Conservation (phyloP, 495 filamentous ascomycete genomes). For the Cladorrhinum samala region DNA sequence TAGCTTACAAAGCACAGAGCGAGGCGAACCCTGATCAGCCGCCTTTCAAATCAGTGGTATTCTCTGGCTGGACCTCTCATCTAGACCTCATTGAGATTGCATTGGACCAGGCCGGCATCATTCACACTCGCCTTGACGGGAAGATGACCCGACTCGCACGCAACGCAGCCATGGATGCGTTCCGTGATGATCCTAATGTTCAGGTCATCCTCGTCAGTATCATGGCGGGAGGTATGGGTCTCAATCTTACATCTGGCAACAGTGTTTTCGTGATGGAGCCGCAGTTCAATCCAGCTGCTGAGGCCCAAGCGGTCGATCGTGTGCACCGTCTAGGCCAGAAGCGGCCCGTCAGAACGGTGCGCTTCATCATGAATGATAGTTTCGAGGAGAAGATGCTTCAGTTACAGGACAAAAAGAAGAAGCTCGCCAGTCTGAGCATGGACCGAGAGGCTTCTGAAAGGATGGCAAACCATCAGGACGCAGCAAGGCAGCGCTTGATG, state of each 20-base stretch:
- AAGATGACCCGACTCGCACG: slow-evolving; percentile 71
- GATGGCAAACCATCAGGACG: slow-evolving; percentile 67
- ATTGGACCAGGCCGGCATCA: slow-evolving; percentile 58
- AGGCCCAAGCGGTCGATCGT: slow-evolving; percentile 90
- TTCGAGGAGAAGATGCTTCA: slow-evolving; percentile 93
- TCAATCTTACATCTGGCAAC: slow-evolving; percentile 82
- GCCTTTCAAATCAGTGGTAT: slow-evolving; percentile 85
- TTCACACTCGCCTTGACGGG: slow-evolving; percentile 79
- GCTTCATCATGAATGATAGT: slow-evolving; percentile 82
- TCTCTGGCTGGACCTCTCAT: slow-evolving; percentile 90
- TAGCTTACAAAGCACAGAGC: slow-evolving; percentile 54
- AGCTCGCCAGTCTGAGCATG: slow-evolving; percentile 81
- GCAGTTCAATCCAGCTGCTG: slow-evolving; percentile 91
- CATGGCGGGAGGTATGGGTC: slow-evolving; percentile 82
- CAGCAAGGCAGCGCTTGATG: slow-evolving; percentile 66
- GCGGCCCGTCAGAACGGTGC: slow-evolving; percentile 68
- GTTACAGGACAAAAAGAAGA: slow-evolving; percentile 84
- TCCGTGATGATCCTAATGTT: slow-evolving; percentile 65
- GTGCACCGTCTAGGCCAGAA: slow-evolving; percentile 91
- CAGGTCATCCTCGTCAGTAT: slow-evolving; percentile 86
- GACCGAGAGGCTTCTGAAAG: slow-evolving; percentile 44
- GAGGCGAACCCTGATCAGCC: slow-evolving; percentile 48
- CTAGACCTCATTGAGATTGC: slow-evolving; percentile 90
- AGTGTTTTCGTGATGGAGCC: slow-evolving; percentile 96
- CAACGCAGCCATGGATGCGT: slow-evolving; percentile 62